A percentile compares a stretch with the other conserved stretches of the same genome.
Evolutionary conservation across 1,284 basidiomycete species (phyloP).

Genomic region (Flammula alnicola): DNA sequence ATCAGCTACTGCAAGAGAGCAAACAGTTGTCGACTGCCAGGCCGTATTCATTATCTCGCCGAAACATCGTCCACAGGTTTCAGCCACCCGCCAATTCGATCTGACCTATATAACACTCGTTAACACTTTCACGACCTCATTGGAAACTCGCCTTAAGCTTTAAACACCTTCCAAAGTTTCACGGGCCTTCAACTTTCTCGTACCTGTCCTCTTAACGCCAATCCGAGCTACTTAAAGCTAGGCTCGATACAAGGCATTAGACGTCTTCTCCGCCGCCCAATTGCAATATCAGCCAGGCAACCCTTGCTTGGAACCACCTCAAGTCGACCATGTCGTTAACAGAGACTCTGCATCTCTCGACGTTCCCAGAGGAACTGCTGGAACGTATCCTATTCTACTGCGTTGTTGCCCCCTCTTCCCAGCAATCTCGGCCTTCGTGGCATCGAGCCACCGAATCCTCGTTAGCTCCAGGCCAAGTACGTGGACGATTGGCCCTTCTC

Average conservation of each 20-base stretch:
- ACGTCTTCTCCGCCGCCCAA: constrained; percentile 9
- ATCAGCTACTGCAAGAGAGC: background rate
- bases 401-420: constrained; percentile 30
- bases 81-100: constrained; percentile 10
- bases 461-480: constrained; percentile 7
- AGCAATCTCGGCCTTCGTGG: constrained; percentile 34
- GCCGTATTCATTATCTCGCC: background rate
- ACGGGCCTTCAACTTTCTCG: background rate
- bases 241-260: background rate
- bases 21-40: constrained; percentile 1
- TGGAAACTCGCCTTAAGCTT: constrained; percentile 13
- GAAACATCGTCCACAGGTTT: constrained; percentile 5
- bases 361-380: constrained; percentile 61
- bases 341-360: constrained; percentile 29
- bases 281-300: background rate
- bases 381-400: constrained; percentile 52
- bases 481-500: constrained; percentile 39
- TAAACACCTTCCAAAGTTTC: constrained; percentile 10
- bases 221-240: constrained; percentile 9
- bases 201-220: constrained; percentile 17
- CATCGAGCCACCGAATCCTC: constrained; percentile 21
- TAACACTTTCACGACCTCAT: constrained; percentile 11
- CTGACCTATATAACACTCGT: background rate
- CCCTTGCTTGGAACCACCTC: too few relatives aligned
- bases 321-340: background rate